Percentiles rank a stretch among this genome's conserved stretches.
phyloP scores from a whole-genome alignment of 257 asterid genomes.

The Asclepias syriaca region DNA sequence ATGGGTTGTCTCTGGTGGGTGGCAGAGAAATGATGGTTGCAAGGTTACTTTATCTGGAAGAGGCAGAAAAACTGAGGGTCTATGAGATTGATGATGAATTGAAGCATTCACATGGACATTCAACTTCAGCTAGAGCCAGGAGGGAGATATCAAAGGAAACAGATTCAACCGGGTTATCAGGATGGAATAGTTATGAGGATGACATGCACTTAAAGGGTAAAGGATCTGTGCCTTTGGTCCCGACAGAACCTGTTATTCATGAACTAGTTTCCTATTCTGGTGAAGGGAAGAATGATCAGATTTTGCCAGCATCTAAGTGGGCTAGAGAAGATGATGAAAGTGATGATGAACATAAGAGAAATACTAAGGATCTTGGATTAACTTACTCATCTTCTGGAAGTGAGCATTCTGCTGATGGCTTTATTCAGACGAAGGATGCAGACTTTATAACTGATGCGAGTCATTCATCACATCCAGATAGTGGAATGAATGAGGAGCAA shows the following conservation, averaged over 20 bases:
- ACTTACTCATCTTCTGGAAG: conserved; percentile 92
- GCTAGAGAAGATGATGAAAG: conserved; percentile 81
- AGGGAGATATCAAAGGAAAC: conserved; percentile 44
- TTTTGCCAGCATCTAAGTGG: conserved; percentile 91
- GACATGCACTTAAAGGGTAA: conserved; percentile 40
- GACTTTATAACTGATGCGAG: conserved; percentile 52
- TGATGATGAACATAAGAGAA: conserved; percentile 61
- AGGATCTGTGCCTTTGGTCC: conserved; percentile 30
- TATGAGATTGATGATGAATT: conserved; percentile 65
- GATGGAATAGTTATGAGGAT: conserved; percentile 47
- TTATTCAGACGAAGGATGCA: conserved; percentile 37
- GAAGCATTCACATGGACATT: conserved; percentile 52
- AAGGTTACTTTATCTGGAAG: conserved; percentile 82
- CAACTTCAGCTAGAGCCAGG: conserved; percentile 50
- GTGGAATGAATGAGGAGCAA: conserved; percentile 72
- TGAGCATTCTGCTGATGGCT: conserved; percentile 63
- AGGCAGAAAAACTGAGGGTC: conserved; percentile 83
- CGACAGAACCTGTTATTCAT: conserved; percentile 28
- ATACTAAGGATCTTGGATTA: conserved; percentile 60
- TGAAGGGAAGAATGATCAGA: conserved; percentile 51
- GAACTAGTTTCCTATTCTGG: conserved; percentile 25
- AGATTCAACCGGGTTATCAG: conserved; percentile 37
- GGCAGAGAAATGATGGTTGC: conserved; percentile 96
- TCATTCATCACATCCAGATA: conserved; percentile 46
- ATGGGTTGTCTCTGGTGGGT: conserved; percentile 82